phyloP scores from a whole-genome alignment of 2,329 filamentous ascomycete genomes.

The Paracoccidioides lutzii region DNA sequence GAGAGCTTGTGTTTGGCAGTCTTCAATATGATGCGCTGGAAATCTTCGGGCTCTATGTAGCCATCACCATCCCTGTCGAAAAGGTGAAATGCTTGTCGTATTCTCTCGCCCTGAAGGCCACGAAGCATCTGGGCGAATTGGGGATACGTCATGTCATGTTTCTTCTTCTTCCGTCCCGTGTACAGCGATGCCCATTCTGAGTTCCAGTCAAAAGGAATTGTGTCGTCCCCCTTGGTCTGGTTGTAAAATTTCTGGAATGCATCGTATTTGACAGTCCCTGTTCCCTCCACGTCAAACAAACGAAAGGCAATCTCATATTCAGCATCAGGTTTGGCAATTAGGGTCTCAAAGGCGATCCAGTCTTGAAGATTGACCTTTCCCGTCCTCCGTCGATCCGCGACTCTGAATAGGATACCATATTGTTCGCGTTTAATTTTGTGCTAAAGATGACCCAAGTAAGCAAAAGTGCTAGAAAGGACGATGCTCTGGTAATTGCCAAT shows the following conservation, averaged over 20 bases:
- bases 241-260: conserved; percentile 77
- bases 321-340: conserved; percentile 85
- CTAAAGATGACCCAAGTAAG: conserved; percentile 42
- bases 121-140: conserved; percentile 98
- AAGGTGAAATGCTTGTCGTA: conserved; percentile 84
- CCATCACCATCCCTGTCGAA: conserved; percentile 88
- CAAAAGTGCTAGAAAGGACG: background rate
- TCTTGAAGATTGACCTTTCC: conserved; percentile 69
- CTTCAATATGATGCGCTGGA: conserved; percentile 90
- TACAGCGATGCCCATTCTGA: conserved; percentile 94
- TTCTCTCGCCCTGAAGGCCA: conserved; percentile 87
- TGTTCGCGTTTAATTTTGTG: conserved; percentile 97
- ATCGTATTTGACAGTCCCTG: conserved; percentile 77
- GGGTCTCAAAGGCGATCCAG: conserved; percentile 88
- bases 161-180: conserved; percentile 72
- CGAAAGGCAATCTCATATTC: conserved; percentile 99
- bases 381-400: conserved; percentile 66
- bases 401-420: conserved; percentile 82
- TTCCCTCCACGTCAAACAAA: conserved; percentile 77
- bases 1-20: conserved; percentile 93
- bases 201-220: conserved; percentile 91
- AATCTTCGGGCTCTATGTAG: conserved; percentile 89
- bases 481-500: no score
- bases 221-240: conserved; percentile 71
- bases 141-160: conserved; percentile 84